Conservation (phyloP, 2,329 filamentous ascomycete genomes). For the Fusarium sp. region DNA sequence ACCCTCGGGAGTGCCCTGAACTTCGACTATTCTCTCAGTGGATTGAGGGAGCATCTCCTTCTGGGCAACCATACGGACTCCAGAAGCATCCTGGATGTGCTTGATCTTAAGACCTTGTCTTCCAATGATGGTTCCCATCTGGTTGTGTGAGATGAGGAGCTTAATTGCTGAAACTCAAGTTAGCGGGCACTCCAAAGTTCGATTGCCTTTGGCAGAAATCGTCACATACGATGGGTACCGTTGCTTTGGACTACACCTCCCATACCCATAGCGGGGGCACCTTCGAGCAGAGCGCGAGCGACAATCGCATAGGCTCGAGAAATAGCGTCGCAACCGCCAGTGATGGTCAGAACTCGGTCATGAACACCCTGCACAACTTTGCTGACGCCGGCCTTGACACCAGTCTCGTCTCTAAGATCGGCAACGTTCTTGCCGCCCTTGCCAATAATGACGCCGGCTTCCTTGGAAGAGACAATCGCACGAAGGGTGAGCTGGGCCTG, state of each 20-base stretch:
- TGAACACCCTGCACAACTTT: conserved; percentile 98
- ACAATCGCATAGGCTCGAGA: conserved; percentile 94
- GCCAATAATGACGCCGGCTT: conserved; percentile 98
- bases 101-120: conserved; percentile 98
- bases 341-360: conserved; percentile 95
- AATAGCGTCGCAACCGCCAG: conserved; percentile 87
- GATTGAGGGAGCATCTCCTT: conserved; percentile 99
- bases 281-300: conserved; percentile 89
- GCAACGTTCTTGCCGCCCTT: conserved; percentile 99
- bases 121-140: conserved; percentile 99
- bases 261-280: conserved; percentile 95
- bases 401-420: conserved; percentile 95
- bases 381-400: conserved; percentile 97
- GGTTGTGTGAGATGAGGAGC: conserved; percentile 98
- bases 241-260: conserved; percentile 87
- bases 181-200: conserved; percentile 5
- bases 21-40: conserved; percentile 96
- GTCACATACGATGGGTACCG: conserved; percentile 85
- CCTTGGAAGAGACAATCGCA: conserved; percentile 98
- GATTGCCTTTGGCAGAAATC: not conserved
- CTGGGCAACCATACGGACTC: conserved; percentile 98
- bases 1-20: conserved; percentile 92
- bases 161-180: conserved; percentile 77
- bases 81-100: conserved; percentile 96
- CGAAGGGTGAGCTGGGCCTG: conserved; percentile 91